Conservation (phyloP, 768 basidiomycete species). For the Boletus vinaceobasis region DNA sequence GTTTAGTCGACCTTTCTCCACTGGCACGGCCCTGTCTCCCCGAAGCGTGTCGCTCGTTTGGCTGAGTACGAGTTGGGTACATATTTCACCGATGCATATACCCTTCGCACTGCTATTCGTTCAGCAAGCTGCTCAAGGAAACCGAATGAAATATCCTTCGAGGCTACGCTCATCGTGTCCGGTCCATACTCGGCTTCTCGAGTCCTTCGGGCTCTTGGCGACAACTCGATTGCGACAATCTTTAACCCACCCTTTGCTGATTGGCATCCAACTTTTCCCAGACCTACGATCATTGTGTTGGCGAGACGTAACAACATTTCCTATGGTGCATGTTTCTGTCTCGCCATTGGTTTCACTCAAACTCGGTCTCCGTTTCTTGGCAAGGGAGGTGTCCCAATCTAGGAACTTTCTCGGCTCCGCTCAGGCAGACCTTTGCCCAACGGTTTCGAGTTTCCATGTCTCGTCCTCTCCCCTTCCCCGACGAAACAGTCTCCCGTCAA, state of each 20-base stretch:
- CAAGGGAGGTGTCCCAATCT: neutral
- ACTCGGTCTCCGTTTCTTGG: neutral
- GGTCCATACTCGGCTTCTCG: neutral
- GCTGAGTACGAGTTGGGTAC: neutral
- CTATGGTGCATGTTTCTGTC: neutral
- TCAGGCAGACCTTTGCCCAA: too few relatives aligned
- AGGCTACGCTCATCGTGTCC: neutral
- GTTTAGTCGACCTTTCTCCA: neutral
- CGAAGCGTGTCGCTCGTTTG: neutral
- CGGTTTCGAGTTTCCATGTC: neutral
- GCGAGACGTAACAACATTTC: neutral
- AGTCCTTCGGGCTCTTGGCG: neutral
- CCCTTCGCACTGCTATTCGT: neutral
- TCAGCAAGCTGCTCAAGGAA: neutral
- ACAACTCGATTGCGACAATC: neutral
- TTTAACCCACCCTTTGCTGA: neutral
- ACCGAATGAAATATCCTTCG: neutral
- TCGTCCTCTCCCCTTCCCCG: too few relatives aligned
- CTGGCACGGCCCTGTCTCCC: neutral
- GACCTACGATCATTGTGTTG: neutral
- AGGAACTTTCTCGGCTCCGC: too few relatives aligned
- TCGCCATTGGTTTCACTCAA: neutral
- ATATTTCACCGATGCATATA: neutral
- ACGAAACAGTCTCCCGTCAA: too few relatives aligned
- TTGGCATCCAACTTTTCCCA: neutral